phyloP scores from a whole-genome alignment of 2,329 filamentous ascomycete genomes.

The Pyricularia sp. region DNA sequence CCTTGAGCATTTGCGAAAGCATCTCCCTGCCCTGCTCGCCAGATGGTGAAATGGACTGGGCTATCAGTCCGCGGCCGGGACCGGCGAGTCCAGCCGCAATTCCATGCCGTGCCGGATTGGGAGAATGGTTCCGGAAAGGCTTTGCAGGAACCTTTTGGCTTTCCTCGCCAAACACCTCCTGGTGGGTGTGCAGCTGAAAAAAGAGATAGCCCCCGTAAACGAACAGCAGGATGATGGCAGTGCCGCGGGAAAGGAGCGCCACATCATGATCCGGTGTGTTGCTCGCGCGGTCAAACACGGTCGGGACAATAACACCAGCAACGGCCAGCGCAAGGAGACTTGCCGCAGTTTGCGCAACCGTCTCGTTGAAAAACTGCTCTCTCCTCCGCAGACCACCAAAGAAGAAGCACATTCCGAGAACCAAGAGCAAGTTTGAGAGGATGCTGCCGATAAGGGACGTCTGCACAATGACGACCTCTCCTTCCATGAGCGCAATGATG shows the following conservation, averaged over 20 bases:
- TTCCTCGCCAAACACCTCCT: conserved; percentile 63
- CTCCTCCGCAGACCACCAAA: conserved; percentile 64
- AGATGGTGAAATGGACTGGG: conserved; percentile 16
- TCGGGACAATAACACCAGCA: conserved; percentile 75
- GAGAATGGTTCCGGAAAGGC: conserved; percentile 23
- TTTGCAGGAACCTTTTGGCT: conserved; percentile 62
- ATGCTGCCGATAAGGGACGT: conserved; percentile 88
- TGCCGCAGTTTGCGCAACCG: conserved; percentile 79
- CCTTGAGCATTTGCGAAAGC: conserved; percentile 30
- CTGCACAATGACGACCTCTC: conserved; percentile 71
- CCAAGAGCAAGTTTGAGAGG: conserved; percentile 76
- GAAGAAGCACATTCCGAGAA: conserved; percentile 89
- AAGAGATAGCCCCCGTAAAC: conserved; percentile 75
- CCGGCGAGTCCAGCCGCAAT: conserved; percentile 1
- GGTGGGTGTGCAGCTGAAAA: conserved; percentile 85
- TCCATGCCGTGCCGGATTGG: conserved; percentile 16
- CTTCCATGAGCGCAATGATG: conserved; percentile 62
- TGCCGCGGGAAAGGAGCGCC: conserved; percentile 55
- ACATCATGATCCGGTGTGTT: conserved; percentile 33
- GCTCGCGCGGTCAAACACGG: conserved; percentile 56
- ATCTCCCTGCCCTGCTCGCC: conserved; percentile 22
- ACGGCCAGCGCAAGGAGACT: conserved; percentile 64
- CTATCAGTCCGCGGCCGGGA: conserved; percentile 18
- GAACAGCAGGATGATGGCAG: conserved; percentile 65
- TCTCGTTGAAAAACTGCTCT: conserved; percentile 85